These are phyloP conservation scores for Eucalyptus sp. DNA, from an alignment of 345 rosid species.

Conservation along the genomic window DNA sequence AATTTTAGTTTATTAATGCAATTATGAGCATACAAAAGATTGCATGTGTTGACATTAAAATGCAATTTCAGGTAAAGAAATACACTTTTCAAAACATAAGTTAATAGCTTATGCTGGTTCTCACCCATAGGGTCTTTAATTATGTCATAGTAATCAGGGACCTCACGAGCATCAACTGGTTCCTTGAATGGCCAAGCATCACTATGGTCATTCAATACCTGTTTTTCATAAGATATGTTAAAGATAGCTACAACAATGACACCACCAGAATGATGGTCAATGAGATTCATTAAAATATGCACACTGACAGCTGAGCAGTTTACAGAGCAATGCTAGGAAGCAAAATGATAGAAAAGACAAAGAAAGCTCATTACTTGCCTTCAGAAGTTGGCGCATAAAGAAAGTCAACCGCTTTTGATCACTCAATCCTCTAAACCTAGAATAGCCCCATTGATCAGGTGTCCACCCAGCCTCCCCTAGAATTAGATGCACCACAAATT, in stretches of 20 bases:
- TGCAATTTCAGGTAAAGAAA: background rate
- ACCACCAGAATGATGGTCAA: background rate
- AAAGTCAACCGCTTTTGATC: constrained; percentile 60
- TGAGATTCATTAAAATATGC: background rate
- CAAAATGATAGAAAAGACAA: background rate
- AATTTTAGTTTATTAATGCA: background rate
- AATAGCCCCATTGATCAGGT: constrained; percentile 92
- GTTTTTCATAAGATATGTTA: constrained; percentile 2
- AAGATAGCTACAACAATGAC: background rate
- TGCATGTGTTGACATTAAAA: background rate
- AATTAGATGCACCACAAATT: background rate
- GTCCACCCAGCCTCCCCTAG: constrained; percentile 95
- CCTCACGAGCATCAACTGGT: constrained; percentile 91
- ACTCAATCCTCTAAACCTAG: constrained; percentile 60
- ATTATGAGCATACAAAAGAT: background rate
- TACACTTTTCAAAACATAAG: background rate
- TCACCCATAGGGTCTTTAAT: constrained; percentile 99
- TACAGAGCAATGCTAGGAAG: background rate
- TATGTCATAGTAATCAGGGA: constrained; percentile 95
- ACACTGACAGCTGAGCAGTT: background rate
- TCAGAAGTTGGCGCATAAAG: constrained; percentile 82
- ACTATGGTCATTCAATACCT: constrained; percentile 88
- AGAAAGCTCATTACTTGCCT: constrained; percentile 32
- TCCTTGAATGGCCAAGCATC: constrained; percentile 99
- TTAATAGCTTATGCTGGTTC: background rate